Evolutionary conservation across 1,139 yeast genomes (phyloP).

Genomic region (Pichia sp.): DNA sequence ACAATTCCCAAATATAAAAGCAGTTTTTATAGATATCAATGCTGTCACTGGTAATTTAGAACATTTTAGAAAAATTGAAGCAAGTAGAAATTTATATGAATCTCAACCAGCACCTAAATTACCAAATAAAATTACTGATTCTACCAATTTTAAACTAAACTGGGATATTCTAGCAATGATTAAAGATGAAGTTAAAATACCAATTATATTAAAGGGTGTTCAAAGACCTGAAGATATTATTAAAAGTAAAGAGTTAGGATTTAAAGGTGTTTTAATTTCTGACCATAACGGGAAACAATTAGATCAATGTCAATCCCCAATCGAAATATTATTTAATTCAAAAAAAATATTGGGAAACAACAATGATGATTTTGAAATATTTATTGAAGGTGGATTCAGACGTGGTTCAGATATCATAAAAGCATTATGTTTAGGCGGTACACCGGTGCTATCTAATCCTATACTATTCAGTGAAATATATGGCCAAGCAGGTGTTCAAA

Average conservation of each 20-base stretch:
- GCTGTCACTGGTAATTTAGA: conserved; percentile 47
- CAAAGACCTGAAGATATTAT: conserved; percentile 48
- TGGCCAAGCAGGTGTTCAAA: conserved; percentile 55
- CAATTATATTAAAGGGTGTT: conserved; percentile 45
- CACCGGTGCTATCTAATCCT: conserved; percentile 65
- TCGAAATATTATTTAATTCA: conserved; percentile 56
- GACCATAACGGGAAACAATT: conserved; percentile 70
- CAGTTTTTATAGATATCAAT: conserved; percentile 46
- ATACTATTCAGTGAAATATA: conserved; percentile 60
- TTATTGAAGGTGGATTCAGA: conserved; percentile 58
- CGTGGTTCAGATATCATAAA: conserved; percentile 60
- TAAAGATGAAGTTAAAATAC: conserved; percentile 37
- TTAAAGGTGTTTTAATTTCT: conserved; percentile 53
- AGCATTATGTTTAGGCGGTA: conserved; percentile 60
- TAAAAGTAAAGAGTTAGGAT: conserved; percentile 45
- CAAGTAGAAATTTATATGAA: conserved; percentile 5
- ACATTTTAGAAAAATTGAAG: conserved; percentile 16
- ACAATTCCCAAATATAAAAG: conserved; percentile 38
- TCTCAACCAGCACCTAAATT: conserved; percentile 13
- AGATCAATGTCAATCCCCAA: conserved; percentile 56
- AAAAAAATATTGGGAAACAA: conserved; percentile 39
- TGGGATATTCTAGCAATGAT: conserved; percentile 32
- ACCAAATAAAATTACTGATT: not conserved
- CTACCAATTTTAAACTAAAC: conserved; percentile 16
- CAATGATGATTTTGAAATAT: conserved; percentile 36